These are phyloP conservation scores for Penicillium sp. DNA, from an alignment of 2,329 filamentous ascomycete species.

Conservation along the genomic window DNA sequence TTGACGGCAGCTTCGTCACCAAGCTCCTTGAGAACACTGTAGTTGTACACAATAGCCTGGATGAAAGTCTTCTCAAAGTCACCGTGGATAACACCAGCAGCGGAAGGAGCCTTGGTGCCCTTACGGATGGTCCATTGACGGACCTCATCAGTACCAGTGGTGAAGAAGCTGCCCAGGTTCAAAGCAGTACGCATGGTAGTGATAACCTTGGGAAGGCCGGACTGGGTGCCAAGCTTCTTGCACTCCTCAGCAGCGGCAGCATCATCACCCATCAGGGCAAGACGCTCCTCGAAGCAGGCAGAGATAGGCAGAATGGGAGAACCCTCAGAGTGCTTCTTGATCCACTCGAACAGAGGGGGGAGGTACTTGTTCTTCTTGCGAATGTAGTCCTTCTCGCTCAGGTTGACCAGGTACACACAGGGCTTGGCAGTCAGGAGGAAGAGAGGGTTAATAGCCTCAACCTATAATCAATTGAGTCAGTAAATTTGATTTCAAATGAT, in stretches of 20 bases:
- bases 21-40: constrained; percentile 72
- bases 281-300: constrained; percentile 86
- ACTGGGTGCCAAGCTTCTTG: constrained; percentile 84
- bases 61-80: constrained; percentile 99
- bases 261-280: constrained; percentile 77
- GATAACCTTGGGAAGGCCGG: constrained; percentile 87
- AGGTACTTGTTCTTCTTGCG: constrained; percentile 99
- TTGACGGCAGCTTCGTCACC: constrained; percentile 88
- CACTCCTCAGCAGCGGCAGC: constrained; percentile 78
- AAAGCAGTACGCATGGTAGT: constrained; percentile 89
- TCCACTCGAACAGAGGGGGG: constrained; percentile 89
- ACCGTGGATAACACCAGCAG: constrained; percentile 95
- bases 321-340: constrained; percentile 83
- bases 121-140: constrained; percentile 97
- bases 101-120: constrained; percentile 95
- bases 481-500: constrained; percentile 19
- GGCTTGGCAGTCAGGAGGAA: constrained; percentile 95
- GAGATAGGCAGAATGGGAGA: constrained; percentile 94
- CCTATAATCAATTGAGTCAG: constrained; percentile 53
- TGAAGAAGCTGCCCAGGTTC: constrained; percentile 95
- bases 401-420: constrained; percentile 93
- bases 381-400: constrained; percentile 95
- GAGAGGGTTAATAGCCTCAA: constrained; percentile 96
- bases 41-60: constrained; percentile 94
- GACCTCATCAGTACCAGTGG: constrained; percentile 91